Evolutionary conservation across 129 eudicot species (phyloP).

Genomic region (Rutidosis leptorrhynchoides): DNA sequence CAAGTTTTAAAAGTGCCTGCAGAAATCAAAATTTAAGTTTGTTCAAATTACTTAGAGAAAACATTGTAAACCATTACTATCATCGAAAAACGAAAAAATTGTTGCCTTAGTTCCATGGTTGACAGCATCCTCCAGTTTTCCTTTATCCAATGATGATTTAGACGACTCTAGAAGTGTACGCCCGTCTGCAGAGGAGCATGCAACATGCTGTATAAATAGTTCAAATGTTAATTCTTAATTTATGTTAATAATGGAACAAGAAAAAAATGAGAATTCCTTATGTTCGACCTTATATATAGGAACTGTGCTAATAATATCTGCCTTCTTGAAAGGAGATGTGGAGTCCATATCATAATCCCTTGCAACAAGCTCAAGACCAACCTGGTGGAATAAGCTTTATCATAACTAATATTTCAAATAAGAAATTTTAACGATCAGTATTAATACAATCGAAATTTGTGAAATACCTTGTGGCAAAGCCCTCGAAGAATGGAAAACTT

Average conservation of each 20-base stretch:
- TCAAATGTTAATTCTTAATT: constrained; percentile 1
- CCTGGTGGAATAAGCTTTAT: constrained; percentile 39
- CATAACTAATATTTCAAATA: constrained; percentile 14
- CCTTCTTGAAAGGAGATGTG: constrained; percentile 67
- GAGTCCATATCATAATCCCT: constrained; percentile 93
- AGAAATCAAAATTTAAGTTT: constrained; percentile 25
- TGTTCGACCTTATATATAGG: constrained; percentile 83
- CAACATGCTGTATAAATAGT: constrained; percentile 65
- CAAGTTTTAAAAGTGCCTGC: constrained; percentile 89
- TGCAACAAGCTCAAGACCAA: constrained; percentile 95
- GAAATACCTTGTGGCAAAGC: constrained; percentile 82
- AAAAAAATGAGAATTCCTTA: constrained; percentile 15
- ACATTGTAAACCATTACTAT: constrained; percentile 1
- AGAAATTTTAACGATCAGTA: background rate
- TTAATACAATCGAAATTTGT: background rate
- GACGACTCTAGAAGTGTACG: constrained; percentile 93
- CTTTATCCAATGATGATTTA: constrained; percentile 95
- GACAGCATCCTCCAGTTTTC: constrained; percentile 98
- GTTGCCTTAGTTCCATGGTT: constrained; percentile 87
- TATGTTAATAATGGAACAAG: background rate
- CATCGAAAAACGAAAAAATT: background rate
- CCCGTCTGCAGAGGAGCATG: constrained; percentile 99
- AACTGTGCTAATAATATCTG: constrained; percentile 82
- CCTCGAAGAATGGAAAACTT: constrained; percentile 96
- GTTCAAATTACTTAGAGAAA: background rate